Evolutionary conservation across 495 filamentous ascomycete species (phyloP), one percentile per base, ranked within the genome.

Genomic region (Lindgomyces ingoldianus): DNA sequence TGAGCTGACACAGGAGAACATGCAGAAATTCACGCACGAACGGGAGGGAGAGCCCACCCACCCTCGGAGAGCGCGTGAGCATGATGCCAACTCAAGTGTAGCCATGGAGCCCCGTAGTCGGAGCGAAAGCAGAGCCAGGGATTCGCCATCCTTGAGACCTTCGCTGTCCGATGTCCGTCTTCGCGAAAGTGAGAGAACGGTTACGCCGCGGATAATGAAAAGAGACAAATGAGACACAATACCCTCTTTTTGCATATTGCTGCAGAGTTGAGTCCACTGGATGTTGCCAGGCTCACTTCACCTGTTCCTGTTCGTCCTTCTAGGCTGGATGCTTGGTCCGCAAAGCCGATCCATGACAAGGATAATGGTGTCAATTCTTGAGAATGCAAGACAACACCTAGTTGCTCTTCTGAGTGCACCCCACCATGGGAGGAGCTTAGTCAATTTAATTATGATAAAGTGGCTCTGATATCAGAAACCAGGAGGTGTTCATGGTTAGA

Each of bases 1-100:
- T 55, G 46, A 36, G 24, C 57, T 66, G n/a, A 66, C 63, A 18
- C 48, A 54, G 57, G 63, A 54, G 41, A 66, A 66, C 22, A 54
- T 66, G n/a, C 47, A 66, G 44, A 66, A 55, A 33, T 36, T 61
- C 3, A 18, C 41, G 10, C 27, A 54, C 16, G 46, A 65, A 26
- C 18, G 14, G 10, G 39, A 63, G 18, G 62, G n/a, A 2, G 52
- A 57, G 21, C 41, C 19, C 33, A 24, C 21, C 21, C 51, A 16
- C 42, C 12, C 27, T 26, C 44, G 11, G n/a, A 52, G 18, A 52
- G 42, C 27, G 18, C 42, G 36, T 50, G 39, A 45, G 16, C 33
- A 2, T 24, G 53, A 44, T 41, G 39, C 12, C 10, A 18, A 42
- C 33, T 61, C 57, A n/a, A 59, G 22, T 19, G 29, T 48, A 16